phyloP scores from a whole-genome alignment of 352 stramenopile genomes.

The Phytophthora megakarya region DNA sequence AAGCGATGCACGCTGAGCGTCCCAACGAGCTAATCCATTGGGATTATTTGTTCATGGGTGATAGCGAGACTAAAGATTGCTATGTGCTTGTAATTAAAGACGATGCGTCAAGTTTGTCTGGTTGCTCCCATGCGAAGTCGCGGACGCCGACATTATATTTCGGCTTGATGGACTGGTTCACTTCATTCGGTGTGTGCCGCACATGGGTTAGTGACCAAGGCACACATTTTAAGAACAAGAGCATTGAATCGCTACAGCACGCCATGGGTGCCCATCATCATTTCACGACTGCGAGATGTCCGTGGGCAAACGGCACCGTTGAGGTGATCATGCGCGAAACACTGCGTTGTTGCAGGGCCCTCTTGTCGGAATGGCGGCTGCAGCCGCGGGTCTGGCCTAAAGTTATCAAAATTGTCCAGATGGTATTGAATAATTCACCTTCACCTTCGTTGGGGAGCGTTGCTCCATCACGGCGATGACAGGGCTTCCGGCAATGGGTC shows the following conservation, averaged over 20 bases:
- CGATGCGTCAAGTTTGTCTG: background rate
- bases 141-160: background rate
- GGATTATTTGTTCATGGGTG: background rate
- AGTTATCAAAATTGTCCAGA: constrained; percentile 31
- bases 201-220: background rate
- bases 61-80: background rate
- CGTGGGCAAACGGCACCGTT: too few relatives aligned
- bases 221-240: constrained; percentile 1
- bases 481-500: background rate
- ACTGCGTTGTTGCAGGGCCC: background rate
- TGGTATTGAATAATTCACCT: constrained; percentile 29
- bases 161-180: background rate
- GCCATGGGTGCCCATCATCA: too few relatives aligned
- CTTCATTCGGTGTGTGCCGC: background rate
- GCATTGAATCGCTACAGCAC: background rate
- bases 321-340: too few relatives aligned
- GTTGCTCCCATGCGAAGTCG: background rate
- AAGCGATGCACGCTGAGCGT: too few relatives aligned
- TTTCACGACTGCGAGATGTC: too few relatives aligned
- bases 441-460: constrained; percentile 25
- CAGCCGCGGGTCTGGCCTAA: too few relatives aligned
- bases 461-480: constrained; percentile 13
- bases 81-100: background rate
- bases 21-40: background rate
- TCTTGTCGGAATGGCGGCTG: background rate